Percentiles rank a stretch among this genome's conserved stretches.
phyloP scores from a whole-genome alignment of 768 basidiomycete genomes.

The Lactarius deliciosus region DNA sequence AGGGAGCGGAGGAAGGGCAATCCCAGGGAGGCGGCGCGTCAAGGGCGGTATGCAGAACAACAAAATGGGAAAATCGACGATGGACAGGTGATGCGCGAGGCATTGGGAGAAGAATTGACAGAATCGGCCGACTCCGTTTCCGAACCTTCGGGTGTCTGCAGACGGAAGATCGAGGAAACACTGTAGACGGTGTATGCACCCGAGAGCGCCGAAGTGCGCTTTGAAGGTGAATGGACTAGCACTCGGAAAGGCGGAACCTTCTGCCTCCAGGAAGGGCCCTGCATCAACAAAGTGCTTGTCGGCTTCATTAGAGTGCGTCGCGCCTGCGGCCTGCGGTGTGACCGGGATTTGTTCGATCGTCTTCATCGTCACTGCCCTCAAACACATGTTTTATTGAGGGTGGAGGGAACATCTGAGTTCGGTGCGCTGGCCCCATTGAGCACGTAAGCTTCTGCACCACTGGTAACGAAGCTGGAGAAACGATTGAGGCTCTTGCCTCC shows the following conservation, averaged over 20 bases:
- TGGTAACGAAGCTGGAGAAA: slow-evolving; percentile 85
- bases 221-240: slow-evolving; percentile 79
- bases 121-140: slow-evolving; percentile 31
- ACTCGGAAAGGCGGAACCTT: slow-evolving; percentile 73
- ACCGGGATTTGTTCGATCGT: slow-evolving; percentile 44
- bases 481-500: slow-evolving; percentile 78
- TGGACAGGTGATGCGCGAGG: slow-evolving; percentile 71
- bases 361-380: slow-evolving; percentile 35
- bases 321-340: slow-evolving; percentile 16
- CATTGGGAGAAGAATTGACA: slow-evolving; percentile 36
- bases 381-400: slow-evolving; percentile 30
- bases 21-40: slow-evolving; percentile 65
- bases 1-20: slow-evolving; percentile 78
- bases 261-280: slow-evolving; percentile 69
- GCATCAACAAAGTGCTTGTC: slow-evolving; percentile 71
- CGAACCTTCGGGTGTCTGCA: slow-evolving; percentile 32
- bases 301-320: slow-evolving; percentile 42
- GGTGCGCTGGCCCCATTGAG: slow-evolving; percentile 57
- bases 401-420: slow-evolving; percentile 27
- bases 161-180: slow-evolving; percentile 70
- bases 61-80: slow-evolving; percentile 84
- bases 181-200: slow-evolving; percentile 74
- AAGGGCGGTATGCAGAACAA: slow-evolving; percentile 70
- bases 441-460: slow-evolving; percentile 81
- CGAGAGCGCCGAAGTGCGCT: slow-evolving; percentile 61